Evolutionary conservation across 768 basidiomycete genomes (phyloP).

Genomic region (Dioszegia hungarica): DNA sequence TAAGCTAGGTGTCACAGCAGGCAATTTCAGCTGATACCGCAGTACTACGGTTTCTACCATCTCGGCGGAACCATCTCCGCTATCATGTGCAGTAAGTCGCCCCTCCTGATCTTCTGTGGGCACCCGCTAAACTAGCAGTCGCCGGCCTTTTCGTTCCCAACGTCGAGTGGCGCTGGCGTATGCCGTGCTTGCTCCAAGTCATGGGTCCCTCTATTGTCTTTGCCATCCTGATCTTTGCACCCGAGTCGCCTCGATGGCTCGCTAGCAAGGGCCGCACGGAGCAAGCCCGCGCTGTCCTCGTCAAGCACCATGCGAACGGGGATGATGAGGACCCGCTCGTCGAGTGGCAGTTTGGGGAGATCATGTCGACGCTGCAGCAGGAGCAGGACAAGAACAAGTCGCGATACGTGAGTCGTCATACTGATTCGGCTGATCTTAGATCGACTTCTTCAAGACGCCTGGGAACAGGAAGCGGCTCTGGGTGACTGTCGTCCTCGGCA

Average conservation of each 20-base stretch:
- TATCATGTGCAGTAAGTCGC: constrained; percentile 17
- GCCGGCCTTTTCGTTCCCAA: constrained; percentile 14
- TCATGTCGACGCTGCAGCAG: constrained; percentile 53
- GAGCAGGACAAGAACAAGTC: constrained; percentile 25
- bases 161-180: constrained; percentile 15
- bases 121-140: not conserved
- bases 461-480: constrained; percentile 68
- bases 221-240: constrained; percentile 15
- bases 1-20: not conserved
- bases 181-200: constrained; percentile 18
- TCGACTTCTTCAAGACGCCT: constrained; percentile 58
- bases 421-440: constrained; percentile 56
- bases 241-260: constrained; percentile 18
- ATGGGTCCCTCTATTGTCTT: constrained; percentile 15
- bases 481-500: constrained; percentile 62
- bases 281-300: constrained; percentile 63
- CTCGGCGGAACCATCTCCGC: constrained; percentile 14
- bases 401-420: constrained; percentile 61
- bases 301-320: constrained; percentile 78
- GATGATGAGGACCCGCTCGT: constrained; percentile 55
- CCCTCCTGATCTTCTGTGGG: not conserved
- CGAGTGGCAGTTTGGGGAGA: constrained; percentile 52
- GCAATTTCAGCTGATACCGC: not conserved
- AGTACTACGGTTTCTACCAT: constrained; percentile 16
- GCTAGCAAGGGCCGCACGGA: constrained; percentile 52